Evolutionary conservation across 805 yeast species (phyloP).

Genomic region (Ogataea trehalophila): DNA sequence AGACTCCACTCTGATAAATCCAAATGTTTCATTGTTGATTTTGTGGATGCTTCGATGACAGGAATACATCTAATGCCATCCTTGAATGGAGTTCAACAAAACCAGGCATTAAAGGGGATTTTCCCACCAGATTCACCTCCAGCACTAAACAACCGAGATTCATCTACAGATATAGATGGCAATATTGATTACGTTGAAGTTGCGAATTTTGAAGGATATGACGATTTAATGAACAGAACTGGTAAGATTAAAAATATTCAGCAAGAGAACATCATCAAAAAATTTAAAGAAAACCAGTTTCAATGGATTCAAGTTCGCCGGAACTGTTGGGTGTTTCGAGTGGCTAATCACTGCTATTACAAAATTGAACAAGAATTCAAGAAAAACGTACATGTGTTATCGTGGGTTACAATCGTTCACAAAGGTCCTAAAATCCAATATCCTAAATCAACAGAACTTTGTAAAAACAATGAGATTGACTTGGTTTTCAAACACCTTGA

Average conservation of each 20-base stretch:
- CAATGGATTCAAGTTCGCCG: constrained; percentile 18
- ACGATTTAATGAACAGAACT: constrained; percentile 20
- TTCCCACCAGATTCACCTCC: constrained; percentile 8
- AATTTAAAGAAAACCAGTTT: constrained; percentile 10
- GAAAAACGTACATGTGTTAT: constrained; percentile 5
- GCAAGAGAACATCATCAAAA: constrained; percentile 10
- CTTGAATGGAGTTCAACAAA: constrained; percentile 16
- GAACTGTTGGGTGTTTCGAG: constrained; percentile 20
- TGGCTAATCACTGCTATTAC: constrained; percentile 13
- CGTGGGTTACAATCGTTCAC: constrained; percentile 7
- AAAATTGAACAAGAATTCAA: constrained; percentile 16
- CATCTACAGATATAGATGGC: constrained; percentile 4
- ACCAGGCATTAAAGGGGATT: constrained; percentile 6
- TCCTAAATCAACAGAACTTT: constrained; percentile 10
- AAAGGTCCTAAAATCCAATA: constrained; percentile 9
- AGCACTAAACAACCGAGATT: neutral
- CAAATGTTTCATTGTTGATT: constrained; percentile 70
- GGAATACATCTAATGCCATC: constrained; percentile 26
- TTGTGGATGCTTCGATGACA: constrained; percentile 52
- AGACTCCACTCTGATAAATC: constrained; percentile 57
- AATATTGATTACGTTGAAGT: constrained; percentile 26
- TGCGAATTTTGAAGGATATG: constrained; percentile 25
- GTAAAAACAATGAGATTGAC: constrained; percentile 10
- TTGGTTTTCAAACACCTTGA: constrained; percentile 16
- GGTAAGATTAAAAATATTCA: constrained; percentile 6